These are phyloP conservation scores for Parafenestella ontariensis DNA, from an alignment of 2,329 filamentous ascomycete genomes.

Conservation along the genomic window DNA sequence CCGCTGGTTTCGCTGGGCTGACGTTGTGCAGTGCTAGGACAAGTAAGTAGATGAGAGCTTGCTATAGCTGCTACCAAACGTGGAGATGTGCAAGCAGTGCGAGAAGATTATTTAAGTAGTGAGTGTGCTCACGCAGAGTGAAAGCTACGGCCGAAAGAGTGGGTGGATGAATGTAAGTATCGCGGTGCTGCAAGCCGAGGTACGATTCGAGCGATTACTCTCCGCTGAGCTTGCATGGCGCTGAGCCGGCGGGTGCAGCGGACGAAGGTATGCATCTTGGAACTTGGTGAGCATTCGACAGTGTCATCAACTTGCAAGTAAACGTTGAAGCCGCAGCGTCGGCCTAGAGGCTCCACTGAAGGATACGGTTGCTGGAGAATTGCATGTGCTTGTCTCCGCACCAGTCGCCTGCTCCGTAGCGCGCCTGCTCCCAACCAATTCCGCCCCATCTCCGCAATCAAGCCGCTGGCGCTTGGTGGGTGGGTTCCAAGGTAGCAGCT, in stretches of 20 bases:
- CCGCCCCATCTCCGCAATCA: constrained; percentile 26
- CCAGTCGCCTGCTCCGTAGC: not conserved
- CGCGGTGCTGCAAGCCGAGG: constrained; percentile 27
- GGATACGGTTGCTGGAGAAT: not conserved
- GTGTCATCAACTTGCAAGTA: not conserved
- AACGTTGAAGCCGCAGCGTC: not conserved
- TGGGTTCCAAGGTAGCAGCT: no score
- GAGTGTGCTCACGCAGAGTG: constrained; percentile 19
- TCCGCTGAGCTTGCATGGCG: not conserved
- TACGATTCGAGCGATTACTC: constrained; percentile 21
- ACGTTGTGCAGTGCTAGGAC: constrained; percentile 1
- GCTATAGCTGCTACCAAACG: not conserved
- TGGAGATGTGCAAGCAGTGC: not conserved
- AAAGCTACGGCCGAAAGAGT: constrained; percentile 28
- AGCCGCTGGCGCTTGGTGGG: constrained; percentile 1
- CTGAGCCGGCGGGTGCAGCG: not conserved
- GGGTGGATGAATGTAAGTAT: constrained; percentile 9
- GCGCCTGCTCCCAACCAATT: not conserved
- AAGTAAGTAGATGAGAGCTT: constrained; percentile 1
- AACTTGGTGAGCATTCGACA: not conserved
- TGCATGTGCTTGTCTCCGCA: not conserved
- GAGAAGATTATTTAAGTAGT: constrained; percentile 6
- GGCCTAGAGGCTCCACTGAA: not conserved
- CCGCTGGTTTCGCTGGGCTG: constrained; percentile 9
- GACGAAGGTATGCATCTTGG: constrained; percentile 9